Conservation (phyloP, 1,284 basidiomycete genomes). For the Irpex sp. region DNA sequence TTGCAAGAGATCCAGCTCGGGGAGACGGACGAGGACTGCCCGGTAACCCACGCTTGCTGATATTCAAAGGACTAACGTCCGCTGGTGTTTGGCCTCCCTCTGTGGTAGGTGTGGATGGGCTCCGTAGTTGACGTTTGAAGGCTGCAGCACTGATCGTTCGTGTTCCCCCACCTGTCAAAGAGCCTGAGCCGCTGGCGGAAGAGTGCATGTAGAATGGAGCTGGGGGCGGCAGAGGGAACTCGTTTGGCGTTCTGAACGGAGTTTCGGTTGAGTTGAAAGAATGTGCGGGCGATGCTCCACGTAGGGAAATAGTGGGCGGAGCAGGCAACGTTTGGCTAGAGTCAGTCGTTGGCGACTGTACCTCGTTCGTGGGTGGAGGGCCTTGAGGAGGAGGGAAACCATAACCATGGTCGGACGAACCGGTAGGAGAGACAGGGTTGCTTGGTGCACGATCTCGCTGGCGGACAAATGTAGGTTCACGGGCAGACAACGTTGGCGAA, state of each 20-base stretch:
- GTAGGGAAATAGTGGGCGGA: constrained; percentile 1
- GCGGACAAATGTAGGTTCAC: constrained; percentile 11
- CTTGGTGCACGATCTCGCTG: constrained; percentile 11
- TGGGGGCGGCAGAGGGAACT: constrained; percentile 25
- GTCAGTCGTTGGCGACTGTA: background rate
- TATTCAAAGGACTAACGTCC: constrained; percentile 45
- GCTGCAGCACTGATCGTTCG: constrained; percentile 74
- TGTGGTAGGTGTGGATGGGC: constrained; percentile 20
- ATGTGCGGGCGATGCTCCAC: constrained; percentile 13
- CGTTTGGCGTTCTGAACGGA: constrained; percentile 33
- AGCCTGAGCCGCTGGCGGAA: constrained; percentile 31
- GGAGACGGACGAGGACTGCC: constrained; percentile 33
- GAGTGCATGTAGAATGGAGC: constrained; percentile 22
- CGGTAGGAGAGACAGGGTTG: constrained; percentile 11
- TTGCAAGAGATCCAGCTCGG: background rate
- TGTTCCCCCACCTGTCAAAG: constrained; percentile 25
- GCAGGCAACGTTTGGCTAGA: background rate
- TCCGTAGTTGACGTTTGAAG: constrained; percentile 52
- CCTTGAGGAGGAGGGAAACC: constrained; percentile 11
- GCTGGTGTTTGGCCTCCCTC: constrained; percentile 18
- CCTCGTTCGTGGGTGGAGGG: background rate
- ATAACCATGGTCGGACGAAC: constrained; percentile 1
- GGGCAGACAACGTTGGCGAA: constrained; percentile 4
- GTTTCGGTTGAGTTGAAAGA: constrained; percentile 28
- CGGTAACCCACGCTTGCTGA: constrained; percentile 45